Conservation (phyloP, 768 basidiomycete genomes). For the Lyophyllum decastes region DNA sequence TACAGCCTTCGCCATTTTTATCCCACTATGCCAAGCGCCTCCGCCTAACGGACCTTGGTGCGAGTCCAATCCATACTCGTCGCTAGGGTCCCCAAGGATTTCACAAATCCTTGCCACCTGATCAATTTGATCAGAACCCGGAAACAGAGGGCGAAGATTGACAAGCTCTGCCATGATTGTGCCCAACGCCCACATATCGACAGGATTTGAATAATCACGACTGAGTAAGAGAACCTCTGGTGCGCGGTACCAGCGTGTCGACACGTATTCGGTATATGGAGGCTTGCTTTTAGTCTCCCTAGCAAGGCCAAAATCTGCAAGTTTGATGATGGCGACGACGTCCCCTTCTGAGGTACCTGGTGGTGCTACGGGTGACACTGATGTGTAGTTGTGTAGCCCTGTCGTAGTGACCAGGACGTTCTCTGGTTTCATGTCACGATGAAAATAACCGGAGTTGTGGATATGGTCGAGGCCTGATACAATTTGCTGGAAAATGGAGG, state of each 20-base stretch:
- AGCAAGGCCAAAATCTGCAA: conserved; percentile 98
- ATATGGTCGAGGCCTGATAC: conserved; percentile 90
- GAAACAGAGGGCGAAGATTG: conserved; percentile 94
- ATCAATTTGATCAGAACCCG: conserved; percentile 89
- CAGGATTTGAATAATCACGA: conserved; percentile 92
- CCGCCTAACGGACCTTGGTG: conserved; percentile 77
- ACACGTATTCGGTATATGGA: conserved; percentile 98
- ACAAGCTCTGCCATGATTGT: conserved; percentile 97
- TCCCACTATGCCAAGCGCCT: conserved; percentile 83
- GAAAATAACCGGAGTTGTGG: conserved; percentile 92
- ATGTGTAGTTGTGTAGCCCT: conserved; percentile 88
- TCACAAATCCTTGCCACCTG: conserved; percentile 91
- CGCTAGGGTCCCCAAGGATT: conserved; percentile 87
- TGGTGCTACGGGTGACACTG: conserved; percentile 69
- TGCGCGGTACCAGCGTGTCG: conserved; percentile 99
- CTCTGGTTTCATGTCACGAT: conserved; percentile 99
- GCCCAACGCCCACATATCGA: conserved; percentile 99
- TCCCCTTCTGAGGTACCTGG: conserved; percentile 76
- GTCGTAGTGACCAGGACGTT: conserved; percentile 98
- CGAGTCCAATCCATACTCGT: conserved; percentile 78
- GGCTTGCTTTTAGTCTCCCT: conserved; percentile 85
- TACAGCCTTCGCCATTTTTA: conserved; percentile 83
- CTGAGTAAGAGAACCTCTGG: conserved; percentile 94
- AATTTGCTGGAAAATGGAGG: conserved; percentile 93
- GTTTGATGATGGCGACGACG: conserved; percentile 94